These are phyloP conservation scores for Nothopassalora personata DNA, from an alignment of 2,329 filamentous ascomycete genomes.

Conservation along the genomic window DNA sequence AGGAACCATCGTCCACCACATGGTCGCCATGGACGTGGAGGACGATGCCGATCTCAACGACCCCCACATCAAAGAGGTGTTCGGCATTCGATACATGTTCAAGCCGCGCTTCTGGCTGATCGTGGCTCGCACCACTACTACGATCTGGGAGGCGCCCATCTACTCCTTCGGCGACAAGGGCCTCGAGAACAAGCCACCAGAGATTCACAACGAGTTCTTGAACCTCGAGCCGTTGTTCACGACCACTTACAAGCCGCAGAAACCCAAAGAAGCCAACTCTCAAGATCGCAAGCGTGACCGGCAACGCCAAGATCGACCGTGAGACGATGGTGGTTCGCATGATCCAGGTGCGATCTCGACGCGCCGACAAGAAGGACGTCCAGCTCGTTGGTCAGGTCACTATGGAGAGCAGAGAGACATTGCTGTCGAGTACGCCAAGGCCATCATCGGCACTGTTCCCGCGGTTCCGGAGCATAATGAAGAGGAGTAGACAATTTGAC, in stretches of 20 bases:
- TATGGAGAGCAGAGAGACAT: background rate
- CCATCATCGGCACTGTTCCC: background rate
- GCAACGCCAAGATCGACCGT: background rate
- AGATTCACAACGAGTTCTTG: background rate
- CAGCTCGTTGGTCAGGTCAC: background rate
- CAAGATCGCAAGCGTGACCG: background rate
- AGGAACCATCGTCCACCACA: background rate
- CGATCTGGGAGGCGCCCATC: background rate
- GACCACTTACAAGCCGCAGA: background rate
- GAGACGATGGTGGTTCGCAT: background rate
- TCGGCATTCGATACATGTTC: background rate
- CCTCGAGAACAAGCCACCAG: background rate
- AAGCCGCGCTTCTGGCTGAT: background rate
- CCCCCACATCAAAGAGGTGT: background rate
- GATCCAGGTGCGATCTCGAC: background rate
- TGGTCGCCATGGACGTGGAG: background rate
- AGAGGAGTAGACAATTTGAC: background rate
- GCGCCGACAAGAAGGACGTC: background rate
- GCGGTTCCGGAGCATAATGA: background rate
- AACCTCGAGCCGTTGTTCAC: background rate
- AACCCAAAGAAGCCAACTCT: background rate
- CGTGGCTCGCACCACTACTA: background rate
- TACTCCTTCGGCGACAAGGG: background rate
- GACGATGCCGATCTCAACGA: background rate
- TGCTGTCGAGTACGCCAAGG: background rate